Base-by-base conservation (phyloP, 345 rosid genomes). In the Rubroshorea leprosula region DNA sequence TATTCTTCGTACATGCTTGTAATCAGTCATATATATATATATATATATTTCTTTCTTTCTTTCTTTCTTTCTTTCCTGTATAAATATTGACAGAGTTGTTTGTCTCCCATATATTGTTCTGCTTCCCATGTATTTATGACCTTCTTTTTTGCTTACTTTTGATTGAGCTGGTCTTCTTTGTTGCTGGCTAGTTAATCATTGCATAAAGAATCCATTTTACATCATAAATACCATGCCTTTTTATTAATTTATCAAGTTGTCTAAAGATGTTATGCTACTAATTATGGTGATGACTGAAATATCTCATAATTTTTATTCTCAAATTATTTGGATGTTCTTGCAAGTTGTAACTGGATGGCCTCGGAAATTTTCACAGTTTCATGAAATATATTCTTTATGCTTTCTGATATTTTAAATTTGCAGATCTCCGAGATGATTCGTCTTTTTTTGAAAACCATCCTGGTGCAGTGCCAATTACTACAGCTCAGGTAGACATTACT, bases 401-500 rank as follows among this genome's bases (percentile, higher is more conserved):
- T 57, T 54, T 38, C 3, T 49, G 27, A 39, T 54, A 17, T 44
- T 55, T 60, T 7, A 16, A 55, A 48, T 67, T 43, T 63, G 64
- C 70, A 84, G 95, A 87, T 66, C 95, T 87, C 60, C 80, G 84
- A 26, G 88, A 84, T 62, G 95, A 86, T 52, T 69, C 71, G 44
- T 88, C 84, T 50, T 82, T 84, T 77, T 81, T 80, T 55, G 53
- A 76, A 20, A 88, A 86, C 68, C 88, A 86, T 73, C 90, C 88
- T 0, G 88, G 86, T 67, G 88, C 89, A 23, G 79, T 78, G 31
- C 84, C 95, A 15, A 87, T 87, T 23, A 69, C 82, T 47, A 67
- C 85, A n/a, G 73, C 76, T 50, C 90, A 82, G 88, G 90, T 77
- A 62, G 21, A 29, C 14, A 27, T 14, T 41, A 25, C 18, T 0